phyloP scores from a whole-genome alignment of 2,329 filamentous ascomycete genomes.

The Calonectria montana region DNA sequence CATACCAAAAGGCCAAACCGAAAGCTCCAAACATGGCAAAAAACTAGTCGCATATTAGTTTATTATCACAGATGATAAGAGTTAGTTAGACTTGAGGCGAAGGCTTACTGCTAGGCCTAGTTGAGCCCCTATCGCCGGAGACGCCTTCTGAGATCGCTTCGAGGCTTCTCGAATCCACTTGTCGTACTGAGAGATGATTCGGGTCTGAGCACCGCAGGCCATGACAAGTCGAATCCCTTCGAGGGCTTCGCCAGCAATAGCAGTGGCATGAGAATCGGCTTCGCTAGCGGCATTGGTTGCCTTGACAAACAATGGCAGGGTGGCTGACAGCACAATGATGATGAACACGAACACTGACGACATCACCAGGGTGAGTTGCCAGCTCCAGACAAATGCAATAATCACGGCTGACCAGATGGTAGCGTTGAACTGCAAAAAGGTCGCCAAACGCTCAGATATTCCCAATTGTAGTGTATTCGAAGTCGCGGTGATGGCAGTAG shows the following conservation, averaged over 20 bases:
- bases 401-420: conserved; percentile 58
- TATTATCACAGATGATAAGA: neutral
- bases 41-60: conserved; percentile 33
- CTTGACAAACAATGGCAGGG: conserved; percentile 36
- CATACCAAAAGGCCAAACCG: conserved; percentile 58
- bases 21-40: conserved; percentile 51
- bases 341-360: conserved; percentile 60
- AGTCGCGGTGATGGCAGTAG: conserved; percentile 63
- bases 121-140: conserved; percentile 31
- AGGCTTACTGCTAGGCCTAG: conserved; percentile 30
- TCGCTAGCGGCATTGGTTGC: conserved; percentile 30
- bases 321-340: conserved; percentile 42
- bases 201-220: conserved; percentile 56
- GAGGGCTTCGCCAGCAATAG: conserved; percentile 57
- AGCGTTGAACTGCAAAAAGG: conserved; percentile 56
- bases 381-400: conserved; percentile 64
- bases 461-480: conserved; percentile 66
- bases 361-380: conserved; percentile 63
- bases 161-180: conserved; percentile 52
- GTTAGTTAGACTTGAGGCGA: neutral
- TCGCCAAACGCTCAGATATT: conserved; percentile 63
- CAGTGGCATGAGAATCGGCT: conserved; percentile 50
- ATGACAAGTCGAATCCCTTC: conserved; percentile 55
- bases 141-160: conserved; percentile 48
- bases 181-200: conserved; percentile 50